Percentiles rank a stretch among this genome's conserved stretches.
These are phyloP conservation scores for Kuraishia cidri DNA, from an alignment of 805 yeast species.

Conservation along the genomic window DNA sequence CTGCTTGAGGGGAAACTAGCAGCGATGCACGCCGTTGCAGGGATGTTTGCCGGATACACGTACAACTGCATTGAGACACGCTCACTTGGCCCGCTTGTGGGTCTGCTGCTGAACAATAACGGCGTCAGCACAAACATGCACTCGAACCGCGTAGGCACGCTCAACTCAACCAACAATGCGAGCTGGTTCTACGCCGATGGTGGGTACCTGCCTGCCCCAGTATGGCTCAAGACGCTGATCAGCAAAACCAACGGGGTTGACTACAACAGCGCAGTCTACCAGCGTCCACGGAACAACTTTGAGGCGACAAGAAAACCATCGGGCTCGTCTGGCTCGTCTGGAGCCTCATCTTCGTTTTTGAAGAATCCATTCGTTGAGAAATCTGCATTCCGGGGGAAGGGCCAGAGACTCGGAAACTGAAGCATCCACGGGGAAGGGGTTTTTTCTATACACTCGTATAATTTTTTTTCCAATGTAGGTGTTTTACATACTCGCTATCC, in stretches of 20 bases:
- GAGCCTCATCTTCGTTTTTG: slow-evolving; percentile 7
- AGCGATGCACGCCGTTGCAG: slow-evolving; percentile 33
- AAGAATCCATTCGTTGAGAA: slow-evolving; percentile 6
- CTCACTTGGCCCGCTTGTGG: slow-evolving; percentile 38
- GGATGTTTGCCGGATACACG: slow-evolving; percentile 47
- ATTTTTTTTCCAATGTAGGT: too few species aligned
- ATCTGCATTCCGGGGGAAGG: slow-evolving; percentile 24
- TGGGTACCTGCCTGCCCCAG: slow-evolving; percentile 51
- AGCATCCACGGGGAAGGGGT: too few species aligned
- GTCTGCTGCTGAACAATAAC: slow-evolving; percentile 14
- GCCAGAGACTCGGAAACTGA: slow-evolving; percentile 24
- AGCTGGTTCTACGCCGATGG: slow-evolving; percentile 35
- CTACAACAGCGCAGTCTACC: slow-evolving; percentile 17
- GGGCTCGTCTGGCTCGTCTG: slow-evolving; percentile 8
- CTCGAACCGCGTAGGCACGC: slow-evolving; percentile 19
- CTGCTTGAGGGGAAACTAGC: slow-evolving; percentile 33
- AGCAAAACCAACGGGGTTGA: slow-evolving; percentile 20
- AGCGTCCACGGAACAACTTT: slow-evolving; percentile 9
- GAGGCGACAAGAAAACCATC: slow-evolving; percentile 8
- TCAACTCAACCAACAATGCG: slow-evolving; percentile 10
- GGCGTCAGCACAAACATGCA: slow-evolving; percentile 10
- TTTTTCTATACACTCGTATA: too few species aligned
- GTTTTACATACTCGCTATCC: too few species aligned
- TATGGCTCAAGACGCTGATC: slow-evolving; percentile 24
- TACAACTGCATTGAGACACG: slow-evolving; percentile 56